Evolutionary conservation across 306 rosid species (phyloP).

Genomic region (Quercus agrifolia): DNA sequence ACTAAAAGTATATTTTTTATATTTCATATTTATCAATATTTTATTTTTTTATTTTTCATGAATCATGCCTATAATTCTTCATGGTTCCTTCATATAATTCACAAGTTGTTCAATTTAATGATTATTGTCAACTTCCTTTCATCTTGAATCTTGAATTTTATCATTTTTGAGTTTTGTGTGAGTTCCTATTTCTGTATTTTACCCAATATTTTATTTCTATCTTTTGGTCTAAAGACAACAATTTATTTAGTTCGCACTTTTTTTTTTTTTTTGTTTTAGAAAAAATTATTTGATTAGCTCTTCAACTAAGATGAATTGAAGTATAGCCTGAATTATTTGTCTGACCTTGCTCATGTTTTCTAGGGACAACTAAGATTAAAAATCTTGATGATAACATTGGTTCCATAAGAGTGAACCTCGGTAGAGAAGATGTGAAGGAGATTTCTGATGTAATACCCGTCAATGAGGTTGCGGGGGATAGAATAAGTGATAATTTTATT

Average conservation of each 20-base stretch:
- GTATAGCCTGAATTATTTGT: not conserved
- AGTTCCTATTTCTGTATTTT: not conserved
- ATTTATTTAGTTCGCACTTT: too few relatives aligned
- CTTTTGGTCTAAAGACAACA: not conserved
- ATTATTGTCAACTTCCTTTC: not conserved
- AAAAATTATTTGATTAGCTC: not conserved
- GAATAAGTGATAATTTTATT: constrained; percentile 27
- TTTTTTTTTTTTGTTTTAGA: too few relatives aligned
- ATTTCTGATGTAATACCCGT: constrained; percentile 40
- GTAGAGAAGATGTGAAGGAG: constrained; percentile 41
- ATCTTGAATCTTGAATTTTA: not conserved
- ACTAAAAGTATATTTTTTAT: too few relatives aligned
- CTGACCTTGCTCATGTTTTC: not conserved
- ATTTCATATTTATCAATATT: too few relatives aligned
- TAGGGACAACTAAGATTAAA: constrained; percentile 61
- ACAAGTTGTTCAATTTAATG: not conserved
- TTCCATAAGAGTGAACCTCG: constrained; percentile 45
- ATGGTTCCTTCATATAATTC: not conserved
- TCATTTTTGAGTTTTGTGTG: not conserved
- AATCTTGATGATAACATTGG: constrained; percentile 54
- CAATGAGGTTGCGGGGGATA: constrained; percentile 41
- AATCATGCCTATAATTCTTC: too few relatives aligned
- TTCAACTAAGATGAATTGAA: not conserved
- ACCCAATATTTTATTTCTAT: not conserved
- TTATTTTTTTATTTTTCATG: too few relatives aligned